Evolutionary conservation across 2,329 filamentous ascomycete species (phyloP), one percentile per base, ranked within the genome.

Genomic region (Camillea tinctor): DNA sequence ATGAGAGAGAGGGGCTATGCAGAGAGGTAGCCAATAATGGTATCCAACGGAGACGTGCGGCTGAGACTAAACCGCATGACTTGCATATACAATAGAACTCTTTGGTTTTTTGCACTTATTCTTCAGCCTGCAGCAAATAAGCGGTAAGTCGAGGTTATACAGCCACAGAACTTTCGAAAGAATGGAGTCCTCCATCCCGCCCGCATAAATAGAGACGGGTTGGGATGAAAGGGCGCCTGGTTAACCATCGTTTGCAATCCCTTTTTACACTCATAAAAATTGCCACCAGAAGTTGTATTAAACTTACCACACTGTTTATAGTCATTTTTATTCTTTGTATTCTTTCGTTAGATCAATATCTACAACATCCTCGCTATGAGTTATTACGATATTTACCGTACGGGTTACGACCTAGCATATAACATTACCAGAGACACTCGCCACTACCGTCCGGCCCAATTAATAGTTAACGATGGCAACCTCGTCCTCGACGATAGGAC

Each of bases 381-480:
- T 48, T 30, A 64, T 22, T 50, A 65, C 50, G 56, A 63, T 48
- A 20, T 58, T 21, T 55, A 64, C 59, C 52, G 54, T 11, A 52
- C 62, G 9, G 58, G 63, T 19, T 61, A 63, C 24, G 60, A 69
- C 17, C 52, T 69, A 3, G 63, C 64, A 2, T 57, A 65, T 2
- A 61, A 64, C 4, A 22, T 69, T 24, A 49, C 50, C 4, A 63
- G 62, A 24, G 64, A 68, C 3, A 26, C 54, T 5, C 62, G 64
- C 7, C 56, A 68, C 19, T 61, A 60, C 54, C 52, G 60, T 19
- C 61, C 68, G 4, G 67, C 65, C 2, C 61, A 59, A 9, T 69
- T 64, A 58, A 70, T 72, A 20, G 62, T 72, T 54, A 72, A 73
- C 60, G 64, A 71, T 8, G 71, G 71, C 3, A 61, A 58, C 6